Evolutionary conservation across 2,329 filamentous ascomycete species (phyloP).

Genomic region (Talaromyces atroroseus): DNA sequence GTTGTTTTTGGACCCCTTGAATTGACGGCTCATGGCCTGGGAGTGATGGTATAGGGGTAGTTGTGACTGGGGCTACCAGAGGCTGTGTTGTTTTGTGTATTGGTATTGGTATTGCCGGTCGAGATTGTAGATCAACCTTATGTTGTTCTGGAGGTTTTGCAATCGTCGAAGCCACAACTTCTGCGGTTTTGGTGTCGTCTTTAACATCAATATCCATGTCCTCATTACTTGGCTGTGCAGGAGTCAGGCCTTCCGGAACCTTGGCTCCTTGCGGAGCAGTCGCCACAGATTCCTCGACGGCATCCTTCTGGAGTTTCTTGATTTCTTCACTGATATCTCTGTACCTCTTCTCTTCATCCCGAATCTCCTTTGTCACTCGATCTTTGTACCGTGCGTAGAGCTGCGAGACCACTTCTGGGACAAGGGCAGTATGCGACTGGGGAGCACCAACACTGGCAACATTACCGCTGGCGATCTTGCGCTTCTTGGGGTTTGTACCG

Average conservation of each 20-base stretch:
- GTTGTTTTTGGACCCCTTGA: conserved; percentile 7
- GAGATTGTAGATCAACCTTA: not conserved
- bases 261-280: conserved; percentile 9
- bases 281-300: conserved; percentile 41
- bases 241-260: conserved; percentile 5
- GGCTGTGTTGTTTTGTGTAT: conserved; percentile 8
- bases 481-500: conserved; percentile 57
- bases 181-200: conserved; percentile 16
- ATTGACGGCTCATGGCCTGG: not conserved
- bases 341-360: conserved; percentile 66
- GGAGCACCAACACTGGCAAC: conserved; percentile 59
- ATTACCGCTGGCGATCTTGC: conserved; percentile 61
- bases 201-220: conserved; percentile 27
- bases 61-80: not conserved
- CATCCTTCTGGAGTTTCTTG: conserved; percentile 58
- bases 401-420: conserved; percentile 65
- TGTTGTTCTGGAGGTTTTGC: conserved; percentile 7
- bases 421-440: conserved; percentile 60
- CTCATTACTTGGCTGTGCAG: conserved; percentile 16
- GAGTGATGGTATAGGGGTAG: not conserved
- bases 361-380: conserved; percentile 63
- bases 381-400: conserved; percentile 72
- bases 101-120: conserved; percentile 6
- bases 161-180: conserved; percentile 12
- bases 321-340: conserved; percentile 63